Evolutionary conservation across 192 early-diverging fungal genomes (phyloP).

Genomic region (Coemansia sp.): DNA sequence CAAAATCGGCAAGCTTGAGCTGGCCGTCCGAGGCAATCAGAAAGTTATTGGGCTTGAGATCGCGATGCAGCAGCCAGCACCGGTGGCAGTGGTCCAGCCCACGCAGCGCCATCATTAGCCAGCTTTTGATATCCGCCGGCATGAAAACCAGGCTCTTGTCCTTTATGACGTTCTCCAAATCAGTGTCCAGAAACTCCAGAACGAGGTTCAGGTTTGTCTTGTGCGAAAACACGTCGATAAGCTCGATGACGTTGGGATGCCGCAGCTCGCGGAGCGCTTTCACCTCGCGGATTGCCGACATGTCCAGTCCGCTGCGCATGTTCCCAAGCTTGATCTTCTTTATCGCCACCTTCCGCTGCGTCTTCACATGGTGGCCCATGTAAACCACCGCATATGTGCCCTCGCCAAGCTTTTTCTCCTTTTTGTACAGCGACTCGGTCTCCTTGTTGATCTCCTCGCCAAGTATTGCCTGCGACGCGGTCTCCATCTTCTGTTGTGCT

Average conservation of each 20-base stretch:
- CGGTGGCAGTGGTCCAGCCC: conserved; percentile 92
- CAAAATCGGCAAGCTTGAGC: conserved; percentile 98
- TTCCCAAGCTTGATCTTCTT: conserved; percentile 97
- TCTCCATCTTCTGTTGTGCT: conserved; percentile 1
- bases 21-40: conserved; percentile 80
- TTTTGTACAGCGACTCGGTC: conserved; percentile 73
- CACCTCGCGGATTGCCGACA: conserved; percentile 94
- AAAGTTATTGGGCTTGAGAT: conserved; percentile 90
- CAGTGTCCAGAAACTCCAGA: conserved; percentile 91
- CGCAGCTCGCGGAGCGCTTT: conserved; percentile 88
- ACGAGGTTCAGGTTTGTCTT: conserved; percentile 92
- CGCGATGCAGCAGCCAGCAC: conserved; percentile 88
- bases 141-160: conserved; percentile 87
- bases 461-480: conserved; percentile 34
- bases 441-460: conserved; percentile 68
- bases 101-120: conserved; percentile 95
- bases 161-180: conserved; percentile 96
- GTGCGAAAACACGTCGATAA: conserved; percentile 92
- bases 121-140: conserved; percentile 92
- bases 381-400: conserved; percentile 97
- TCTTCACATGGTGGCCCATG: conserved; percentile 63
- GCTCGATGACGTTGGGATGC: conserved; percentile 93
- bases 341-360: conserved; percentile 82
- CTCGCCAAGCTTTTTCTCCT: conserved; percentile 91
- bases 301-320: conserved; percentile 92